phyloP scores from a whole-genome alignment of 495 filamentous ascomycete species.

The Pseudevernia furfuracea region DNA sequence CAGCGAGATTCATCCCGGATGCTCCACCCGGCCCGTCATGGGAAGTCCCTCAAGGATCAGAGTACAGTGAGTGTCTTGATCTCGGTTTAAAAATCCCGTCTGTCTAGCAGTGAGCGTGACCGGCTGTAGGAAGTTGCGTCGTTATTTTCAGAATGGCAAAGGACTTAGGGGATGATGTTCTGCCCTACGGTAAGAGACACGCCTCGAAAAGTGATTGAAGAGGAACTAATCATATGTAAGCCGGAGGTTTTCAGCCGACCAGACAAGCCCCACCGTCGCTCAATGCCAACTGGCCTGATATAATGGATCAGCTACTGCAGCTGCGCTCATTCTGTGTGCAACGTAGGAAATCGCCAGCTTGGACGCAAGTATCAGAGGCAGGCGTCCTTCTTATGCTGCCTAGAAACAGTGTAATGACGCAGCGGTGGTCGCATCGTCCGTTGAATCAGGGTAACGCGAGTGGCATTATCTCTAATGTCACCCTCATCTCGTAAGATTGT shows the following conservation, averaged over 20 bases:
- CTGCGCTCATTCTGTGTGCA: not conserved
- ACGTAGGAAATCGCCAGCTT: not conserved
- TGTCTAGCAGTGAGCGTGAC: not conserved
- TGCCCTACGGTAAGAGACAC: not conserved
- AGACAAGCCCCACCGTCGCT: not conserved
- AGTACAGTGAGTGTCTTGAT: not conserved
- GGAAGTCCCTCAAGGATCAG: constrained; percentile 5
- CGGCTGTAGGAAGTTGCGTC: not conserved
- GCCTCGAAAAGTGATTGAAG: not conserved
- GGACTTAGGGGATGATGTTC: not conserved
- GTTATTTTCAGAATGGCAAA: constrained; percentile 7
- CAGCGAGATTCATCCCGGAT: not conserved
- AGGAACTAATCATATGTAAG: not conserved
- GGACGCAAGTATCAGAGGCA: not conserved
- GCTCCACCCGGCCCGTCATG: not conserved
- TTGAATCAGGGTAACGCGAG: not conserved
- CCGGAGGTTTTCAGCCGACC: not conserved
- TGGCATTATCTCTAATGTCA: not conserved
- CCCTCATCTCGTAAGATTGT: not conserved
- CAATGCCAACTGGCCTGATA: not conserved
- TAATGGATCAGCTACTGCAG: not conserved
- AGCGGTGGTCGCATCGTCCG: not conserved
- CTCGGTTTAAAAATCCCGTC: not conserved
- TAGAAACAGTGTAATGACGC: not conserved
- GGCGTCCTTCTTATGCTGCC: constrained; percentile 2